A percentile compares a stretch with the other conserved stretches of the same genome.
These are phyloP conservation scores for Xylaria hypoxylon DNA, from an alignment of 2,329 filamentous ascomycete species.

Conservation along the genomic window DNA sequence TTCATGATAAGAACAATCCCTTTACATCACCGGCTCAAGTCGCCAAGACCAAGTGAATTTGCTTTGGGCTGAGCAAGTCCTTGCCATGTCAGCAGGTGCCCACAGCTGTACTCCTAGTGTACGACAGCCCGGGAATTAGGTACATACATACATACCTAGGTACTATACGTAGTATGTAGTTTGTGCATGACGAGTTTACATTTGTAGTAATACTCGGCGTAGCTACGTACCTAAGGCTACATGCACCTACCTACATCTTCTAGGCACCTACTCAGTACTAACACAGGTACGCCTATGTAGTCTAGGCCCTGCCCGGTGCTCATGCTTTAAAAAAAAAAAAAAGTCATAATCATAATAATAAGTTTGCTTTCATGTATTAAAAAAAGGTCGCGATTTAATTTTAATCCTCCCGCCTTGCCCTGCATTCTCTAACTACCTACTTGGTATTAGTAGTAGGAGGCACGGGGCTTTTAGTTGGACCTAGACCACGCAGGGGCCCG, in stretches of 20 bases:
- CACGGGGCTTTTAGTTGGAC: not conserved
- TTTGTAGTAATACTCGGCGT: too few species aligned
- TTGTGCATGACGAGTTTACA: too few species aligned
- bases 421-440: too few species aligned
- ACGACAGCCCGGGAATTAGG: not conserved
- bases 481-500: slow-evolving; percentile 18
- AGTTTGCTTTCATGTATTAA: not conserved
- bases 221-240: too few species aligned
- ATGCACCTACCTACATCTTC: too few species aligned
- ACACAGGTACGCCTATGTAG: too few species aligned
- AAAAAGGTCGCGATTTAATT: not conserved
- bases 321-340: too few species aligned
- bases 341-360: not conserved
- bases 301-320: not conserved
- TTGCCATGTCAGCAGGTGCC: slow-evolving; percentile 11
- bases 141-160: not conserved
- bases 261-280: too few species aligned
- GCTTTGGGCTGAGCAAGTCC: slow-evolving; percentile 7
- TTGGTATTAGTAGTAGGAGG: too few species aligned
- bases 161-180: not conserved
- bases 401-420: not conserved
- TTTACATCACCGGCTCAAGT: not conserved
- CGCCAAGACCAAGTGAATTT: slow-evolving; percentile 28
- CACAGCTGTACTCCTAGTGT: not conserved
- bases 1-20: not conserved